A percentile compares a stretch with the other conserved stretches of the same genome.
phyloP scores from a whole-genome alignment of 148 eudicot species.

The Rhododendron simsii region DNA sequence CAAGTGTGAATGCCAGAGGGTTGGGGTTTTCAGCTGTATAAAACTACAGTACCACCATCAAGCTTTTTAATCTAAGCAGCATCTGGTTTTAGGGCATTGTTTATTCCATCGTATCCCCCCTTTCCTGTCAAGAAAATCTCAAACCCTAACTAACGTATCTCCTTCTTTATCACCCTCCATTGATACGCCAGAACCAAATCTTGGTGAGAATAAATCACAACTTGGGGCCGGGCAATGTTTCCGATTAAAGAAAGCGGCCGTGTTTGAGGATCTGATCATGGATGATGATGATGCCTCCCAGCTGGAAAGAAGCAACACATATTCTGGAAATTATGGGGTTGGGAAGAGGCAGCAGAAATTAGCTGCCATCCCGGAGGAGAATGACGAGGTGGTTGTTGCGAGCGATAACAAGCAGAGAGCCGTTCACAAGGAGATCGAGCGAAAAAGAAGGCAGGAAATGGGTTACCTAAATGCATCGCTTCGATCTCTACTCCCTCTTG shows the following conservation, averaged over 20 bases:
- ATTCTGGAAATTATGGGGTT: not conserved
- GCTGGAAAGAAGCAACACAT: not conserved
- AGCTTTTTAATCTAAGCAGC: not conserved
- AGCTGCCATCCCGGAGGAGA: not conserved
- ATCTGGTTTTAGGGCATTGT: not conserved
- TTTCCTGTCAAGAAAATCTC: not conserved
- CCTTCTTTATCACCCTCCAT: not conserved
- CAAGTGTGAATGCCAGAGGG: not conserved
- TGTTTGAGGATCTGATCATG: not conserved
- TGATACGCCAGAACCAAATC: not conserved
- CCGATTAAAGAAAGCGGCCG: not conserved
- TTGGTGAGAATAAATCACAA: not conserved
- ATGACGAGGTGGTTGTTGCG: not conserved
- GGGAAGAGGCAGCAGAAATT: not conserved
- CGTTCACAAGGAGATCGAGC: not conserved
- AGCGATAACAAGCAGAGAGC: not conserved
- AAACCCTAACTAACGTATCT: conserved; percentile 3
- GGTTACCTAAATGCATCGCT: not conserved
- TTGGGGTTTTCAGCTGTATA: not conserved
- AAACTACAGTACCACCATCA: not conserved
- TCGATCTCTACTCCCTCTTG: not conserved
- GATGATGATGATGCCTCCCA: not conserved
- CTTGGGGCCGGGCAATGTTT: not conserved
- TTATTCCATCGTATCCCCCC: not conserved
- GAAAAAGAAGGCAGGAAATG: not conserved